Conservation (phyloP, 495 filamentous ascomycete species). For the Lophiotrema nucula region DNA sequence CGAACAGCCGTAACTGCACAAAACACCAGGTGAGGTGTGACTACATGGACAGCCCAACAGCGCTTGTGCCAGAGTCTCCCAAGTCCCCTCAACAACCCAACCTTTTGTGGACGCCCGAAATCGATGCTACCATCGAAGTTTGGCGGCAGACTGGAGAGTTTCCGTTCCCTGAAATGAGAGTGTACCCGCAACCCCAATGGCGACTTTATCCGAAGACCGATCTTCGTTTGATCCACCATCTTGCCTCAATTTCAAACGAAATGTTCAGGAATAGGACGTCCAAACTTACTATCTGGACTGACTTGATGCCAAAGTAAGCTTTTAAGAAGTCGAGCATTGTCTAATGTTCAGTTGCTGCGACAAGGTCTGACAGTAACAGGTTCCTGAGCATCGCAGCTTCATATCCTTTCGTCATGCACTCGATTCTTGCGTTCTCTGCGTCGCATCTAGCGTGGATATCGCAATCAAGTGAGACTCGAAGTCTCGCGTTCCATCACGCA, state of each 20-base stretch:
- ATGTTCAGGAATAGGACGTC: slow-evolving; percentile 73
- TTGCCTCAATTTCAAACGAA: slow-evolving; percentile 80
- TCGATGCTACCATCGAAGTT: slow-evolving; percentile 73
- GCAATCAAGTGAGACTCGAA: slow-evolving; percentile 74
- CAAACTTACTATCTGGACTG: slow-evolving; percentile 85
- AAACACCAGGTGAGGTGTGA: slow-evolving; percentile 98
- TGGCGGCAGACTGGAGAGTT: slow-evolving; percentile 84
- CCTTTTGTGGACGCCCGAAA: slow-evolving; percentile 75
- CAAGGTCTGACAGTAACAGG: slow-evolving; percentile 51
- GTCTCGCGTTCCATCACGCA: slow-evolving; percentile 82
- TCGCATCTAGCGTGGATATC: slow-evolving; percentile 87
- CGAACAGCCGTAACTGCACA: slow-evolving; percentile 84
- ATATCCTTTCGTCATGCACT: slow-evolving; percentile 87
- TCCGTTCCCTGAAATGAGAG: slow-evolving; percentile 78
- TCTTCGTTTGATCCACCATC: slow-evolving; percentile 85
- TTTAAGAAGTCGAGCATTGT: slow-evolving; percentile 30
- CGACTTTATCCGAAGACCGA: slow-evolving; percentile 69
- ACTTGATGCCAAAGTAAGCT: slow-evolving; percentile 85
- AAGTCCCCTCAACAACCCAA: slow-evolving; percentile 69
- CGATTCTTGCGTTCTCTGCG: slow-evolving; percentile 85
- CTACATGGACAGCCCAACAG: slow-evolving; percentile 76
- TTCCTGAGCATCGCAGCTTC: slow-evolving; percentile 80
- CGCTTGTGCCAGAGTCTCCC: slow-evolving; percentile 56
- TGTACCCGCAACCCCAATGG: slow-evolving; percentile 65
- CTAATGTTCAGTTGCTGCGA: slow-evolving; percentile 28